Evolutionary conservation across 495 filamentous ascomycete species (phyloP).

Genomic region (Aspergillus baeticus): DNA sequence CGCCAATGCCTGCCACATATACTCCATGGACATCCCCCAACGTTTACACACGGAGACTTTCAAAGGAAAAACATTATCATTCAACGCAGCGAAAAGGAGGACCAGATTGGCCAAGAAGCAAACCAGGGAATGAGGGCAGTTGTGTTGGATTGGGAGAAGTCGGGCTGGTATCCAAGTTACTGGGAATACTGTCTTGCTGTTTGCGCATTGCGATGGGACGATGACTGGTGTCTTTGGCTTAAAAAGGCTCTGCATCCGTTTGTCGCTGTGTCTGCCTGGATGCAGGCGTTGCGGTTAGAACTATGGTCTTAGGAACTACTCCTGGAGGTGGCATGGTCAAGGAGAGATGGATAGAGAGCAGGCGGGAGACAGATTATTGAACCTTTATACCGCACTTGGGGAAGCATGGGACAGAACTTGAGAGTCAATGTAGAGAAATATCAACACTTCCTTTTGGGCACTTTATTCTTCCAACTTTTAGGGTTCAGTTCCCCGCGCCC

Average conservation of each 20-base stretch:
- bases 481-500: too few relatives aligned
- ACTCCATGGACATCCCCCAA: constrained; percentile 14
- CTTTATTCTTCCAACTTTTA: too few relatives aligned
- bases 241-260: constrained; percentile 2
- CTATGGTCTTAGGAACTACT: too few relatives aligned
- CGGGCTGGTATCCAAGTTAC: constrained; percentile 42
- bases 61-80: constrained; percentile 22
- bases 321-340: too few relatives aligned
- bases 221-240: constrained; percentile 10
- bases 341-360: too few relatives aligned
- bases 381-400: too few relatives aligned
- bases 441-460: too few relatives aligned
- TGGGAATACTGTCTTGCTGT: constrained; percentile 44
- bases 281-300: not conserved
- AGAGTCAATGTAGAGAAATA: too few relatives aligned
- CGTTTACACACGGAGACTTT: constrained; percentile 24
- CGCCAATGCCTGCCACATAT: constrained; percentile 28
- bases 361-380: too few relatives aligned
- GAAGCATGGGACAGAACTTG: too few relatives aligned
- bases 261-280: constrained; percentile 2
- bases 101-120: constrained; percentile 16
- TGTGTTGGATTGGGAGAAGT: constrained; percentile 45
- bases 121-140: constrained; percentile 26
- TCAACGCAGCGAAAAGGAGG: constrained; percentile 1
- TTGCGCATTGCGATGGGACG: constrained; percentile 1